Percentiles rank a stretch among this genome's conserved stretches.
These are phyloP conservation scores for Umbelopsis sp. DNA, from an alignment of 192 early-diverging fungal genomes.

Conservation along the genomic window DNA sequence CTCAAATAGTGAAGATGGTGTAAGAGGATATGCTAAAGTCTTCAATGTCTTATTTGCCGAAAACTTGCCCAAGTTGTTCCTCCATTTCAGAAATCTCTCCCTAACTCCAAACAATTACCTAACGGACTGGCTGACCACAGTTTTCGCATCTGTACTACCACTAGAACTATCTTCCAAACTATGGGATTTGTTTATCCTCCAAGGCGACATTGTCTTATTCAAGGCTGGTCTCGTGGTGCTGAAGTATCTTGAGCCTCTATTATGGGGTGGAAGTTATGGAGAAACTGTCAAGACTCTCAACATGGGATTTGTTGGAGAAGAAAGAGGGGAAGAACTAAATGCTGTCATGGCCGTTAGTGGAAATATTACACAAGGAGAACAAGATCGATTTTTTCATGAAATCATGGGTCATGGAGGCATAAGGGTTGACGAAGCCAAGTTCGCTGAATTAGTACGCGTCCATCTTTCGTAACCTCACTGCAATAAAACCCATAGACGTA, in stretches of 20 bases:
- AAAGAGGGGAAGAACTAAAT: conserved; percentile 40
- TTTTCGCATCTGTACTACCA: conserved; percentile 42
- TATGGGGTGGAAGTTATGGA: conserved; percentile 42
- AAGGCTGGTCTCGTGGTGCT: conserved; percentile 37
- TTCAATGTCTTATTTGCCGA: conserved; percentile 45
- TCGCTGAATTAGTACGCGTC: conserved; percentile 23
- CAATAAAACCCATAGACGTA: background rate
- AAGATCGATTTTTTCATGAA: conserved; percentile 42
- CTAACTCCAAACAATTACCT: conserved; percentile 42
- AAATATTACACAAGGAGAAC: conserved; percentile 36
- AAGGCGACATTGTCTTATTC: conserved; percentile 44
- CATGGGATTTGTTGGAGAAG: conserved; percentile 42
- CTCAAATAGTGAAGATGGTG: conserved; percentile 30
- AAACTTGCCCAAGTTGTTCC: conserved; percentile 43
- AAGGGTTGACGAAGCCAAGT: conserved; percentile 23
- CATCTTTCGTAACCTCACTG: conserved; percentile 14
- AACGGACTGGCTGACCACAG: conserved; percentile 44
- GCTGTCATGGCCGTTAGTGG: conserved; percentile 41
- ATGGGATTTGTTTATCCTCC: conserved; percentile 44
- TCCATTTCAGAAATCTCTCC: conserved; percentile 41
- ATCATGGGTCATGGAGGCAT: conserved; percentile 29
- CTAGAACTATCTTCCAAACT: conserved; percentile 38
- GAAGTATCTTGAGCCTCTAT: conserved; percentile 39
- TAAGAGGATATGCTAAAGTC: conserved; percentile 39
- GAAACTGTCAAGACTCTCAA: conserved; percentile 37